A percentile compares a stretch with the other conserved stretches of the same genome.
These are phyloP conservation scores for Ascomycota sp. DNA, from an alignment of 2,329 filamentous ascomycete genomes.

Conservation along the genomic window DNA sequence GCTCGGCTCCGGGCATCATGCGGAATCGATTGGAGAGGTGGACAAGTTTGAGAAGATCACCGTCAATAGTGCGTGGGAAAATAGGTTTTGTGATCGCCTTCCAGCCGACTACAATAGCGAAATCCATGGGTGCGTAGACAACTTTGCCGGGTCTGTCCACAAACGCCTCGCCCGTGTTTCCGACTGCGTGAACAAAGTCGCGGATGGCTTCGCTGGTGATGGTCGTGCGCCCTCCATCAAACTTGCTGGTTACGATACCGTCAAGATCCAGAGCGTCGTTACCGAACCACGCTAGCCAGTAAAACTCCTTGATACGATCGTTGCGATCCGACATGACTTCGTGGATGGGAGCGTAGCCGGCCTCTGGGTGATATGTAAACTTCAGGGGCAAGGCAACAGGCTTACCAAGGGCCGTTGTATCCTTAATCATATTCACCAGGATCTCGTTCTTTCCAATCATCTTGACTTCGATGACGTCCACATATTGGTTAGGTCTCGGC, in stretches of 20 bases:
- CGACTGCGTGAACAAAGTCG: constrained; percentile 96
- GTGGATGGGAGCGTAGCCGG: constrained; percentile 89
- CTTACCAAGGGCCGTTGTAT: constrained; percentile 67
- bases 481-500: constrained; percentile 63
- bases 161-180: constrained; percentile 93
- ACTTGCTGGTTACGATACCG: constrained; percentile 64
- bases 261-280: constrained; percentile 69
- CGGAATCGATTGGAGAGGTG: constrained; percentile 95
- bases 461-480: constrained; percentile 75
- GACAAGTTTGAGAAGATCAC: constrained; percentile 86
- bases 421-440: constrained; percentile 76
- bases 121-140: constrained; percentile 95
- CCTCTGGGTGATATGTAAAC: constrained; percentile 87
- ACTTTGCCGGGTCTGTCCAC: constrained; percentile 89
- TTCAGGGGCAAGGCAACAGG: constrained; percentile 67
- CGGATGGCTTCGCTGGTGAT: constrained; percentile 89
- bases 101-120: constrained; percentile 94
- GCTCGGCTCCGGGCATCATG: constrained; percentile 90
- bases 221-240: constrained; percentile 71
- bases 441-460: constrained; percentile 60
- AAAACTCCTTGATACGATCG: constrained; percentile 97
- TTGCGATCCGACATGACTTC: constrained; percentile 94
- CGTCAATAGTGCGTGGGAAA: constrained; percentile 90
- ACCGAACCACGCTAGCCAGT: constrained; percentile 96
- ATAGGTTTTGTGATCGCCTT: constrained; percentile 99